phyloP scores from a whole-genome alignment of 2,329 filamentous ascomycete species.

The Colletotrichum higginsianum region DNA sequence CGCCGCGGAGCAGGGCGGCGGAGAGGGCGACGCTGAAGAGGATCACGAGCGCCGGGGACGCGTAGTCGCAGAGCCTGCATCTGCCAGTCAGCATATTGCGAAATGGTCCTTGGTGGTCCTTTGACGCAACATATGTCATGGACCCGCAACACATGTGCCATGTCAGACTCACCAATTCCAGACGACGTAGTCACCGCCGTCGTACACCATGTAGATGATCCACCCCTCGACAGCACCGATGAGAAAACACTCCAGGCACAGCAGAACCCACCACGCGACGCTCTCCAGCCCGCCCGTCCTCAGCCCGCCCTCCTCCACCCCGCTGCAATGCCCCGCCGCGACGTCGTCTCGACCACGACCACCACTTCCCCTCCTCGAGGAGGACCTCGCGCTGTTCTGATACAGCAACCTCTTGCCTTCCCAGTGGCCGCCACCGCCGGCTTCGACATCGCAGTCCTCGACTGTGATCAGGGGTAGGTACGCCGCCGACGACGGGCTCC shows the following conservation, averaged over 20 bases:
- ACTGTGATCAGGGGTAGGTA: slow-evolving; percentile 17
- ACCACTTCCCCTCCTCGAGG: neutral
- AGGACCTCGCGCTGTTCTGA: neutral
- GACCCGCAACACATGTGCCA: neutral
- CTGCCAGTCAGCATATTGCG: slow-evolving; percentile 1
- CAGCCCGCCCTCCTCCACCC: slow-evolving; percentile 41
- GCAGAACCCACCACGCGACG: slow-evolving; percentile 47
- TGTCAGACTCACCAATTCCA: slow-evolving; percentile 45
- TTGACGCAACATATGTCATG: too few species aligned
- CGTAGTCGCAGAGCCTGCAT: slow-evolving; percentile 32
- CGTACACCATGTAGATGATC: slow-evolving; percentile 47
- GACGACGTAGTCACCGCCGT: slow-evolving; percentile 45
- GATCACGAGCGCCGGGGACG: slow-evolving; percentile 62
- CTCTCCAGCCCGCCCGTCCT: slow-evolving; percentile 28
- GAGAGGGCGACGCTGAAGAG: slow-evolving; percentile 90
- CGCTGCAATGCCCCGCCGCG: neutral
- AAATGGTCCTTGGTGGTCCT: too few species aligned
- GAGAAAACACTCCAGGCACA: slow-evolving; percentile 47
- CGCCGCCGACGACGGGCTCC: slow-evolving; percentile 13
- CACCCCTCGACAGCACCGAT: slow-evolving; percentile 47
- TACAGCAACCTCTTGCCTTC: slow-evolving; percentile 4
- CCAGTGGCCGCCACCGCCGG: neutral
- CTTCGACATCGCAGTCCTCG: slow-evolving; percentile 26
- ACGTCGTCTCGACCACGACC: neutral
- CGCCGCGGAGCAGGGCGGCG: slow-evolving; percentile 43